phyloP scores from a whole-genome alignment of 805 yeast species.

The Candida michaelii region DNA sequence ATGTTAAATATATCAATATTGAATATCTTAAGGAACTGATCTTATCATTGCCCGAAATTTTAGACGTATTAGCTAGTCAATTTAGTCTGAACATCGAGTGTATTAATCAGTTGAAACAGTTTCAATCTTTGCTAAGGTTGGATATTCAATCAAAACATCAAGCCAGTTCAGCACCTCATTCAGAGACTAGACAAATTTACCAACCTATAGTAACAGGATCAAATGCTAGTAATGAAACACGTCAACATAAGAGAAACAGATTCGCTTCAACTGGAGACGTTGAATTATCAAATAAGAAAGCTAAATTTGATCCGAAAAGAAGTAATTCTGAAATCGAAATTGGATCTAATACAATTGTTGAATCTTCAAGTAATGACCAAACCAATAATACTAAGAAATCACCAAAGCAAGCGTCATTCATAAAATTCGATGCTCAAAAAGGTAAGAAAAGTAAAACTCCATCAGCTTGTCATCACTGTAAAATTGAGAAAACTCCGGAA shows the following conservation, averaged over 20 bases:
- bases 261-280: conserved; percentile 2
- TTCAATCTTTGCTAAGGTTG: conserved; percentile 1
- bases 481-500: conserved; percentile 76
- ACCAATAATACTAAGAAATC: background rate
- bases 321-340: background rate
- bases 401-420: conserved; percentile 3
- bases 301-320: background rate
- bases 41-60: conserved; percentile 9
- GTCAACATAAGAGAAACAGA: conserved; percentile 4
- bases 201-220: background rate
- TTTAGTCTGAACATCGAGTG: conserved; percentile 4
- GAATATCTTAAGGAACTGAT: conserved; percentile 9
- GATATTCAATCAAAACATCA: background rate
- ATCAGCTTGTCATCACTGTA: conserved; percentile 55
- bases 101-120: conserved; percentile 6
- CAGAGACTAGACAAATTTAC: background rate
- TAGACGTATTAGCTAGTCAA: conserved; percentile 8
- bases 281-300: background rate
- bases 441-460: conserved; percentile 2
- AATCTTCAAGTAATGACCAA: background rate
- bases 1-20: background rate
- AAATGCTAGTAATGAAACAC: background rate
- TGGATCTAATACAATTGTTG: background rate
- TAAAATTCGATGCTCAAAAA: conserved; percentile 8
- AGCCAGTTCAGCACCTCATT: background rate